These are phyloP conservation scores for Gossypium mustelinum DNA, from an alignment of 345 rosid species.

Conservation along the genomic window DNA sequence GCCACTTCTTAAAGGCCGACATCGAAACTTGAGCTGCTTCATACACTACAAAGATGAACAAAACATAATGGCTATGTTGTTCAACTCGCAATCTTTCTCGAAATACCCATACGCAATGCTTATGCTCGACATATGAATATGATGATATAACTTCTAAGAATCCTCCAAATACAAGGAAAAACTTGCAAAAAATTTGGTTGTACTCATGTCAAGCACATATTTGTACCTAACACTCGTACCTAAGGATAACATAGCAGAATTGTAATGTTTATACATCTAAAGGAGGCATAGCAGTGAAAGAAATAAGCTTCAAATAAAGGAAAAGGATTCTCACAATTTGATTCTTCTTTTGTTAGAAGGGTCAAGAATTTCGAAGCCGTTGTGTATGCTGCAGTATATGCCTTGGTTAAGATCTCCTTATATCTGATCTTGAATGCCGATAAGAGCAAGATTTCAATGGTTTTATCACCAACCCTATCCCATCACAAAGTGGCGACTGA, in stretches of 20 bases:
- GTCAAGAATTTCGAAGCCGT: slow-evolving; percentile 53
- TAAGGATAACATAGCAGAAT: background rate
- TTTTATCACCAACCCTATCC: slow-evolving; percentile 60
- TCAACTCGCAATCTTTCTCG: background rate
- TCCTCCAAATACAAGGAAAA: background rate
- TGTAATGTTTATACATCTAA: background rate
- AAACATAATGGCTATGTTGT: background rate
- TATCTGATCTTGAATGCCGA: slow-evolving; percentile 71
- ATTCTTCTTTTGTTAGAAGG: slow-evolving; percentile 69
- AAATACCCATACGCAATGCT: background rate
- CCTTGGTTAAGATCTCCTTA: slow-evolving; percentile 72
- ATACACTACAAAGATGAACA: slow-evolving; percentile 42
- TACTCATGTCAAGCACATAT: background rate
- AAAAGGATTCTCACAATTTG: slow-evolving; percentile 38
- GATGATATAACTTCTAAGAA: background rate
- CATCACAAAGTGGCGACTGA: background rate
- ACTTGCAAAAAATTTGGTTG: background rate
- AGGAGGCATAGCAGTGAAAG: background rate
- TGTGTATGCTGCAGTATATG: slow-evolving; percentile 60
- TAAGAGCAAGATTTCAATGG: slow-evolving; percentile 58
- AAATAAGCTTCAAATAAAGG: slow-evolving; percentile 12
- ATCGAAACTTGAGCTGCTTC: slow-evolving; percentile 79
- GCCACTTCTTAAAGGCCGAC: slow-evolving; percentile 74
- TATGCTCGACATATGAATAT: background rate
- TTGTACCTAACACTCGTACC: background rate